A percentile compares a stretch with the other conserved stretches of the same genome.
Evolutionary conservation across 2,329 filamentous ascomycete genomes (phyloP).

Genomic region (Penicillium oxalicum): DNA sequence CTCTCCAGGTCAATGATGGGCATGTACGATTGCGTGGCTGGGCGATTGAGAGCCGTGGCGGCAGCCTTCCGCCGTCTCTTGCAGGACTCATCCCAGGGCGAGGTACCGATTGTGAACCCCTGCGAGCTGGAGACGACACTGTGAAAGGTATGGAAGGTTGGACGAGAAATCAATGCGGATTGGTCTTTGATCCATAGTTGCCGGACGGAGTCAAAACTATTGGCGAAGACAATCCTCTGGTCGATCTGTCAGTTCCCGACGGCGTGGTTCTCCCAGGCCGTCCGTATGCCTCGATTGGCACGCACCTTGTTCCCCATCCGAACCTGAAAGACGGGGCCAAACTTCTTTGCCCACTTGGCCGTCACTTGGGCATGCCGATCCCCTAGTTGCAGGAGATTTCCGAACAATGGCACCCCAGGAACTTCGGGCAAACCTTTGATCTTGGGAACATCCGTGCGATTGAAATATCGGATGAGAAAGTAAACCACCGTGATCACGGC

Average conservation of each 20-base stretch:
- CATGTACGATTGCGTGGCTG: conserved; percentile 72
- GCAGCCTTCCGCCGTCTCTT: conserved; percentile 72
- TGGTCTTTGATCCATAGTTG: conserved; percentile 73
- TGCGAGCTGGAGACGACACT: conserved; percentile 70
- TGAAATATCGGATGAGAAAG: conserved; percentile 39
- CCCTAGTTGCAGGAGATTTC: conserved; percentile 57
- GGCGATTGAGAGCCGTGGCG: conserved; percentile 70
- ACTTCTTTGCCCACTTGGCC: conserved; percentile 54
- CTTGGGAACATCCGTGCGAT: conserved; percentile 52
- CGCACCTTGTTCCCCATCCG: conserved; percentile 61
- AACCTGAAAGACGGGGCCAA: conserved; percentile 61
- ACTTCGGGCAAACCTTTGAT: conserved; percentile 59
- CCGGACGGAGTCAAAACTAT: conserved; percentile 67
- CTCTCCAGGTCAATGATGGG: conserved; percentile 75
- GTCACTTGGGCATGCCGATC: conserved; percentile 52
- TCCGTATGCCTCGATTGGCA: not conserved
- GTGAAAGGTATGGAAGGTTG: conserved; percentile 75
- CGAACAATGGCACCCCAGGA: conserved; percentile 57
- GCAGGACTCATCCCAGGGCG: conserved; percentile 76
- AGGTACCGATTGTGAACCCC: conserved; percentile 77
- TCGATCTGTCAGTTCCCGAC: not conserved
- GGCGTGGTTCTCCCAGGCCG: not conserved
- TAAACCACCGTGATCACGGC: conserved; percentile 33
- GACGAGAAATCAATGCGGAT: conserved; percentile 69
- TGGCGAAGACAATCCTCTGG: conserved; percentile 68